Evolutionary conservation across 768 basidiomycete species (phyloP).

Genomic region (Chalciporus pseudorubinellus): DNA sequence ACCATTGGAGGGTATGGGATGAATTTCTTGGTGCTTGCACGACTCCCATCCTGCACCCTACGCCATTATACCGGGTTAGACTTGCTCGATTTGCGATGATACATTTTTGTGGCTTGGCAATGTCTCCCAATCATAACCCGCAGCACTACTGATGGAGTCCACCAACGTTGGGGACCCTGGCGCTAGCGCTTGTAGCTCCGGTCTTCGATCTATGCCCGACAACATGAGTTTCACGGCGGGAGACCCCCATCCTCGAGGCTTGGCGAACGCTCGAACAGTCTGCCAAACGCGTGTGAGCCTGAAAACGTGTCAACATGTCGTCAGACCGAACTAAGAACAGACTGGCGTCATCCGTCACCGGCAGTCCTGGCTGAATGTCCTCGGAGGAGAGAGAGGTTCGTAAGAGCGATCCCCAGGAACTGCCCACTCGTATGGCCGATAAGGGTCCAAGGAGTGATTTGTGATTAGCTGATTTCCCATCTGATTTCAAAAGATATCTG

Average conservation of each 20-base stretch:
- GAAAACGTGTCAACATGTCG: slow-evolving; percentile 14
- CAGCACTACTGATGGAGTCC: slow-evolving; percentile 1
- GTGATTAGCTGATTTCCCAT: slow-evolving; percentile 7
- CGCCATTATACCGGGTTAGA: slow-evolving; percentile 1
- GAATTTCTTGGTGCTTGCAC: not conserved
- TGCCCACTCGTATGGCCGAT: slow-evolving; percentile 14
- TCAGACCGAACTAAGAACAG: slow-evolving; percentile 6
- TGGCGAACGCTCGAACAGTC: not conserved
- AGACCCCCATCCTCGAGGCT: not conserved
- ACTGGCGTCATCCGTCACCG: not conserved
- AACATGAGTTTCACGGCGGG: not conserved
- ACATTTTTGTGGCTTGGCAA: slow-evolving; percentile 18
- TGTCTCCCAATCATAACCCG: slow-evolving; percentile 1
- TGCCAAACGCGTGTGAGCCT: slow-evolving; percentile 8
- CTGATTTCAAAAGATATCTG: slow-evolving; percentile 14
- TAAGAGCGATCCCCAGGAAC: slow-evolving; percentile 6
- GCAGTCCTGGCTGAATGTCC: slow-evolving; percentile 9
- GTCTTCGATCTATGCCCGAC: not conserved
- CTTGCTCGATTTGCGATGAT: slow-evolving; percentile 1
- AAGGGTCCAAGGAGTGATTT: slow-evolving; percentile 5
- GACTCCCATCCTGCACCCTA: not conserved
- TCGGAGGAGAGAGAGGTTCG: slow-evolving; percentile 15
- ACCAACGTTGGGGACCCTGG: not conserved
- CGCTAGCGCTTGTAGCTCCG: not conserved
- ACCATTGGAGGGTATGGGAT: no score